Evolutionary conservation across 768 basidiomycete species (phyloP), one percentile per base, ranked within the genome.

Genomic region (Mycena galericulata): DNA sequence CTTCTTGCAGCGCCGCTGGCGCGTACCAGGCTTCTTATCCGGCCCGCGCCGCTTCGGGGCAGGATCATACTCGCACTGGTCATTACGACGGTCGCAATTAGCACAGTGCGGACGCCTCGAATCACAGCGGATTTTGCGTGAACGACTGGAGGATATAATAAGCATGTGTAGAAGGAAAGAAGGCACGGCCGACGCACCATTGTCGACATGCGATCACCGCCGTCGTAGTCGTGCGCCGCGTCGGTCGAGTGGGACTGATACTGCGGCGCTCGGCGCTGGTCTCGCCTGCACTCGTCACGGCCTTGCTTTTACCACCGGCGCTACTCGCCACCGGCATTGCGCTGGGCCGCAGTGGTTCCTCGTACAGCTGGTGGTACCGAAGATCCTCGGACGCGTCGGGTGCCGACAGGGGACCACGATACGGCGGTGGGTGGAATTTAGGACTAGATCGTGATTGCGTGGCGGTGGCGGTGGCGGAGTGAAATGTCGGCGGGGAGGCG

Each of bases 121-220:
- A 75, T 88, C 88, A 76, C 87, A 88, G 49, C 86, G 84, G 67
- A 89, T 88, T 80, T 88, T 88, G 75, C 87, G 82, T 29, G 85
- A 79, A n/a, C 87, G 87, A 76, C 87, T 88, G 79, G 0, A 12
- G 43, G 27, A 32, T 56, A 14, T 55, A 57, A 22, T 18, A 20
- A 27, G 40, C 18, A 47, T 10, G 18, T 29, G 15, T 12, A 27
- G 27, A 26, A 27, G 26, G 15, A 11, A 40, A 5, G 46, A 32
- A 8, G 66, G 62, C 46, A 67, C 43, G n/a, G 29, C 11, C 18
- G n/a, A 66, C 64, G 45, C 60, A 66, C 64, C 71, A 72, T 22
- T 72, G 67, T 3, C 45, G 64, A 38, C 67, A 72, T 0, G 71
- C 67, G 22, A 72, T 72, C 15, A 68, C 71, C 0, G 71, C 56